These are phyloP conservation scores for Helianthus tuberosus DNA, from an alignment of 129 eudicot genomes.

Conservation along the genomic window DNA sequence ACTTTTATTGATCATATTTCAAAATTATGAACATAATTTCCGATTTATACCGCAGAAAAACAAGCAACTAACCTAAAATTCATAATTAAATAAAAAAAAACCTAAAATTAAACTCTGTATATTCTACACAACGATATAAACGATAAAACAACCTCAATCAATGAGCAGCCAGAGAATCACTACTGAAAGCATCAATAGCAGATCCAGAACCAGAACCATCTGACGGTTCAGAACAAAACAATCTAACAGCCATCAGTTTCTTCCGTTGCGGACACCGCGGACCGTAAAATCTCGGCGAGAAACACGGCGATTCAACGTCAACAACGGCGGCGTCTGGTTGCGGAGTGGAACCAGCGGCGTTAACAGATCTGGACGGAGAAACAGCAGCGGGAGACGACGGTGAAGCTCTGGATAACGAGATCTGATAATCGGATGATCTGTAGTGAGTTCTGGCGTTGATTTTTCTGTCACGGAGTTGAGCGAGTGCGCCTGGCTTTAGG, in stretches of 20 bases:
- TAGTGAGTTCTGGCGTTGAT: slow-evolving; percentile 51
- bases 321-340: slow-evolving; percentile 6
- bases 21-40: not conserved
- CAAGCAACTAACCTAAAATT: no score
- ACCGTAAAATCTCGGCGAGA: slow-evolving; percentile 42
- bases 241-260: slow-evolving; percentile 55
- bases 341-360: not conserved
- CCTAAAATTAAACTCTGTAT: not conserved
- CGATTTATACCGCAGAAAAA: not conserved
- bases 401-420: slow-evolving; percentile 28
- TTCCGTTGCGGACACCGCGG: slow-evolving; percentile 58
- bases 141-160: slow-evolving; percentile 26
- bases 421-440: slow-evolving; percentile 34
- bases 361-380: slow-evolving; percentile 28
- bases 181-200: slow-evolving; percentile 44
- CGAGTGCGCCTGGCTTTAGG: slow-evolving; percentile 71
- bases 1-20: slow-evolving; percentile 15
- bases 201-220: slow-evolving; percentile 47
- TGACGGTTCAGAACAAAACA: slow-evolving; percentile 22
- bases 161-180: slow-evolving; percentile 53
- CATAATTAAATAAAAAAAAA: not conserved
- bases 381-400: slow-evolving; percentile 25
- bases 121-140: slow-evolving; percentile 18
- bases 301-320: slow-evolving; percentile 41
- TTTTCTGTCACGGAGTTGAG: slow-evolving; percentile 57